These are phyloP conservation scores for Sanghuangporus baumii DNA, from an alignment of 1,284 basidiomycete genomes.

Conservation along the genomic window DNA sequence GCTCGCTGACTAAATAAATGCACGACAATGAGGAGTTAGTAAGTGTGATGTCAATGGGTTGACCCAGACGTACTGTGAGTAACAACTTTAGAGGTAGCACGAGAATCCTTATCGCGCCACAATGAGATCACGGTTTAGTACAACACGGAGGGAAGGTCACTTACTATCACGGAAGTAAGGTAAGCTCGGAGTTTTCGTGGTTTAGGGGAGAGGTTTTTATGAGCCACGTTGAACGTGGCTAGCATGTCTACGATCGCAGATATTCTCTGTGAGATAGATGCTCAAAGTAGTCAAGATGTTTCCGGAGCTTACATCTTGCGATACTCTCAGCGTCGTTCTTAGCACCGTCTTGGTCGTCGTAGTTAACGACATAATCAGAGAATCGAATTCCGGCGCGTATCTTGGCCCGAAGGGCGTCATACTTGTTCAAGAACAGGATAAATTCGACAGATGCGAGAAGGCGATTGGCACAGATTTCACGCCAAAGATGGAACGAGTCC, in stretches of 20 bases:
- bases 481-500: constrained; percentile 25
- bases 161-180: constrained; percentile 16
- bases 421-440: constrained; percentile 25
- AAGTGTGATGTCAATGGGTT: not conserved
- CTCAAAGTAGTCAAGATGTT: not conserved
- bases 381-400: constrained; percentile 20
- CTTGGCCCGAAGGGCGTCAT: constrained; percentile 21
- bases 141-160: not conserved
- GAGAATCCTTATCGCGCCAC: constrained; percentile 9
- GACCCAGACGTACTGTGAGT: constrained; percentile 12
- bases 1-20: constrained; percentile 12
- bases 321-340: constrained; percentile 21
- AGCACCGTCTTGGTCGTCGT: constrained; percentile 19
- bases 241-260: constrained; percentile 15
- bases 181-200: constrained; percentile 14
- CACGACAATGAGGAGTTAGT: not conserved
- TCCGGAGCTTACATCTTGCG: constrained; percentile 21
- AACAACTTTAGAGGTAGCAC: constrained; percentile 16
- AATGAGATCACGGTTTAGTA: not conserved
- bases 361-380: constrained; percentile 22
- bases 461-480: constrained; percentile 21
- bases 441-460: constrained; percentile 21
- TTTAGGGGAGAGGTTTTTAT: constrained; percentile 19
- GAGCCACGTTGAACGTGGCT: constrained; percentile 21
- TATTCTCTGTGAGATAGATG: not conserved